A percentile compares a stretch with the other conserved stretches of the same genome.
Conservation (phyloP, 169 alveolate genomes). For the Plasmodium fragile region DNA sequence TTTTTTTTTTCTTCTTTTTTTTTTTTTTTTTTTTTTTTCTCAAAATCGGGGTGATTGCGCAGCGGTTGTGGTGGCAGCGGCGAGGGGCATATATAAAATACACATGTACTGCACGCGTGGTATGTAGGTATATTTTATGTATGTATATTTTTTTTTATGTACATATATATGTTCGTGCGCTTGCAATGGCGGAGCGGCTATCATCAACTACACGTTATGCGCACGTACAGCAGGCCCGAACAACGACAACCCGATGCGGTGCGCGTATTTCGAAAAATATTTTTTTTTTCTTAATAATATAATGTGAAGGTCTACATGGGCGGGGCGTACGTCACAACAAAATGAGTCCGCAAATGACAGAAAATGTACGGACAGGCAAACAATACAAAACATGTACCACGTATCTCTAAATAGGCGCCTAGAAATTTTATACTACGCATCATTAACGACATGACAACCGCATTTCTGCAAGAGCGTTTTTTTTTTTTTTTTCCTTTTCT, state of each 20-base stretch:
- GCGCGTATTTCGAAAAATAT: not conserved
- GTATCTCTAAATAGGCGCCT: not conserved
- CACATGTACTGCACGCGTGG: not conserved
- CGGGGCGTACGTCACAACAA: not conserved
- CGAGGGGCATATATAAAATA: not conserved
- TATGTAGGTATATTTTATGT: not conserved
- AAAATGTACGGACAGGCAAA: not conserved
- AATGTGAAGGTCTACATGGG: not conserved
- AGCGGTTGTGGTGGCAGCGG: not conserved
- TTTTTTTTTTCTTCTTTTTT: slow-evolving; percentile 2
- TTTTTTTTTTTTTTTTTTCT: slow-evolving; percentile 12
- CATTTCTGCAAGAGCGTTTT: not conserved
- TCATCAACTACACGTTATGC: not conserved
- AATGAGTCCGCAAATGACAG: not conserved
- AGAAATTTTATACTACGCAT: not conserved
- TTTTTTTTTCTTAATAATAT: not conserved
- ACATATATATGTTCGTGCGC: too few species aligned
- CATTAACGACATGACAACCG: not conserved
- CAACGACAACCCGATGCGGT: not conserved
- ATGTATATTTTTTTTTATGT: not conserved
- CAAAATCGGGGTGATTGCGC: not conserved
- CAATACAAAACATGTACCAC: not conserved
- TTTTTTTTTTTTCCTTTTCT: not conserved
- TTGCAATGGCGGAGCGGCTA: not conserved
- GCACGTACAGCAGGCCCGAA: not conserved